Percentiles rank a stretch among this genome's conserved stretches.
These are phyloP conservation scores for Mitragyna speciosa DNA, from an alignment of 257 asterid genomes.

Conservation along the genomic window DNA sequence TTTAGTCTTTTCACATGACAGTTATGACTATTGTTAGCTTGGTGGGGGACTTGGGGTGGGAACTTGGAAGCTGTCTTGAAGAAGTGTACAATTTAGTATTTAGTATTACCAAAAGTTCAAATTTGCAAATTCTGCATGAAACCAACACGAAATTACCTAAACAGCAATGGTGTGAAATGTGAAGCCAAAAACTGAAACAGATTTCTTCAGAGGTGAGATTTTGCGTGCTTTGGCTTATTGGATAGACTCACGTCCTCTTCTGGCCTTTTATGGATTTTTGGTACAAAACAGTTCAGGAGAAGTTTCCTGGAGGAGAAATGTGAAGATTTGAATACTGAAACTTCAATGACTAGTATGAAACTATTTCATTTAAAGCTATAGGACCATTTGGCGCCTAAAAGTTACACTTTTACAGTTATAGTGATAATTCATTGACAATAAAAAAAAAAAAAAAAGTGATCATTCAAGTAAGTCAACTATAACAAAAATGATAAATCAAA, in stretches of 20 bases:
- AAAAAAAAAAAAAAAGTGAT: no score
- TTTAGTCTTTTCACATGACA: constrained; percentile 43
- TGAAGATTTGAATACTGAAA: not conserved
- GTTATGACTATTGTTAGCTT: constrained; percentile 33
- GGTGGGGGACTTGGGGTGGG: constrained; percentile 44
- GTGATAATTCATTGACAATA: not conserved
- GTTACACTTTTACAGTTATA: not conserved
- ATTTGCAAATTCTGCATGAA: not conserved
- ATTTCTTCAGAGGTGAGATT: not conserved
- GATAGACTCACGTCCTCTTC: not conserved
- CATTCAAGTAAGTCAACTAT: no score
- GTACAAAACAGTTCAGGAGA: not conserved
- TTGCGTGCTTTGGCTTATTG: not conserved
- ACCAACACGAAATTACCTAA: constrained; percentile 8
- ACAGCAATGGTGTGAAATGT: not conserved
- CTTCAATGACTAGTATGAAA: not conserved
- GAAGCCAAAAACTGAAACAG: constrained; percentile 3
- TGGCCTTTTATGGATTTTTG: not conserved
- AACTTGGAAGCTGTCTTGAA: constrained; percentile 30
- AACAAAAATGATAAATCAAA: no score
- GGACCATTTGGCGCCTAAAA: not conserved
- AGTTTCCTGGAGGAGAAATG: constrained; percentile 2
- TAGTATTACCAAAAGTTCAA: not conserved
- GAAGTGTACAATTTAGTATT: not conserved
- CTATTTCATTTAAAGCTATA: not conserved